These are phyloP conservation scores for Trichoderma koningii DNA, from an alignment of 2,329 filamentous ascomycete species.

Conservation along the genomic window DNA sequence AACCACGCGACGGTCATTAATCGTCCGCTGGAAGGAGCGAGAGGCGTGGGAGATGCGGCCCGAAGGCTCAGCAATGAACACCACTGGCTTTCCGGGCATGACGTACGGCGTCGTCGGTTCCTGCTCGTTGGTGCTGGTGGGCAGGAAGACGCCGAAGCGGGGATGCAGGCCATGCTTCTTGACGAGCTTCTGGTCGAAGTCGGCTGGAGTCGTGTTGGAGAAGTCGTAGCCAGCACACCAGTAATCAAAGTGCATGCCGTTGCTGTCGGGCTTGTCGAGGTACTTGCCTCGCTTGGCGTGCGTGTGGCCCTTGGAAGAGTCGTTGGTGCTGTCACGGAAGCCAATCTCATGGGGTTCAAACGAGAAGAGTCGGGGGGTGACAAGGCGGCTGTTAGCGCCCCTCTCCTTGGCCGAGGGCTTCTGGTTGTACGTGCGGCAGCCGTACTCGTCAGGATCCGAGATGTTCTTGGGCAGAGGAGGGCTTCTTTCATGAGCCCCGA, in stretches of 20 bases:
- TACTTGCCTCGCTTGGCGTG: slow-evolving; percentile 56
- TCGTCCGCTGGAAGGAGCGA: slow-evolving; percentile 44
- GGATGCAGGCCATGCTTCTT: slow-evolving; percentile 55
- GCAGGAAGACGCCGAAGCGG: slow-evolving; percentile 55
- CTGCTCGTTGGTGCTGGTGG: slow-evolving; percentile 49
- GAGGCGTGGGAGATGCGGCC: slow-evolving; percentile 54
- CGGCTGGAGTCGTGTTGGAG: slow-evolving; percentile 49
- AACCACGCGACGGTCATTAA: slow-evolving; percentile 40
- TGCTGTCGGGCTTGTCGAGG: slow-evolving; percentile 56
- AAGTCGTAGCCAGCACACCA: slow-evolving; percentile 57
- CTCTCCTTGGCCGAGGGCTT: slow-evolving; percentile 46
- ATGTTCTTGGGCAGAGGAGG: slow-evolving; percentile 44
- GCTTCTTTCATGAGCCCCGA: slow-evolving; percentile 43
- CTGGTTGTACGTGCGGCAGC: slow-evolving; percentile 50
- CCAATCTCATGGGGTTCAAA: slow-evolving; percentile 59
- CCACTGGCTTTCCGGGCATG: slow-evolving; percentile 51
- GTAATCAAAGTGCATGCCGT: slow-evolving; percentile 57
- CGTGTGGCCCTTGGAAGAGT: slow-evolving; percentile 55
- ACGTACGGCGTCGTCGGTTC: slow-evolving; percentile 46
- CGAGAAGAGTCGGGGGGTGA: slow-evolving; percentile 49
- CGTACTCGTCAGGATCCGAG: slow-evolving; percentile 54
- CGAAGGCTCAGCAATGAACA: slow-evolving; percentile 51
- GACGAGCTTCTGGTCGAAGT: slow-evolving; percentile 55
- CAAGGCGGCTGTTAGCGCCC: slow-evolving; percentile 56
- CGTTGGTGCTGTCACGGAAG: slow-evolving; percentile 61